Evolutionary conservation across 73 alveolate species (phyloP), one percentile per base, ranked within the genome.

Genomic region (Paramecium tetraurelia): DNA sequence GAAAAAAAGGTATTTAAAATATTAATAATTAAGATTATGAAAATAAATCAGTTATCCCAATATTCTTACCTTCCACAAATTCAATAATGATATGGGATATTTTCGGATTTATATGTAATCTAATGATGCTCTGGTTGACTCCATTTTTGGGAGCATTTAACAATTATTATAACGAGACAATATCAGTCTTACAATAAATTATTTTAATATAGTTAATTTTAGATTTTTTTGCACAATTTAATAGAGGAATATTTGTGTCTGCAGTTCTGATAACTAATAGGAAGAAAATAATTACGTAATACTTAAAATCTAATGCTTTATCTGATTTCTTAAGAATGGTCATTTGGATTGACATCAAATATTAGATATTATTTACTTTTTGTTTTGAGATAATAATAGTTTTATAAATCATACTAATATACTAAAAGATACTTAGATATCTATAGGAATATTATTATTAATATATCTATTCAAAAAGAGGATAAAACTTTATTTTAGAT

Each of bases 111-210:
- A 63, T 63, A 22, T 31, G 41, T 27, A 27, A 63, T 63, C 4
- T 63, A 27, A 63, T 63, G 48, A 63, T 63, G 84, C 84, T 63
- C 11, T 63, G 84, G 84, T 29, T 63, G 24, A 63, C 84, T 63
- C 84, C 84, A 27, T 63, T 63, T 63, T 18, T 63, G 12, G 84
- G 84, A 16, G 41, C 84, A 0, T 63, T 63, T 63, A 63, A 31
- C 14, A 63, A 63, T 63, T 63, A 63, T 63, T 5, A 27, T 0
- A 63, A 63, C 12, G 9, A 63, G 31, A 1, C 48, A 3, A 63
- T 63, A 12, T 63, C 84, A 11, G 16, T 31, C 5, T 6, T 63
- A 12, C 10, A 63, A 63, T 31, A 18, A 63, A 63, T 63, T 5
- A 63, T 63, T 4, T 33, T 63, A 21, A 63, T 63, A 31, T 63